A percentile compares a stretch with the other conserved stretches of the same genome.
Evolutionary conservation across 306 rosid species (phyloP).

Genomic region (Cicer yamashitae): DNA sequence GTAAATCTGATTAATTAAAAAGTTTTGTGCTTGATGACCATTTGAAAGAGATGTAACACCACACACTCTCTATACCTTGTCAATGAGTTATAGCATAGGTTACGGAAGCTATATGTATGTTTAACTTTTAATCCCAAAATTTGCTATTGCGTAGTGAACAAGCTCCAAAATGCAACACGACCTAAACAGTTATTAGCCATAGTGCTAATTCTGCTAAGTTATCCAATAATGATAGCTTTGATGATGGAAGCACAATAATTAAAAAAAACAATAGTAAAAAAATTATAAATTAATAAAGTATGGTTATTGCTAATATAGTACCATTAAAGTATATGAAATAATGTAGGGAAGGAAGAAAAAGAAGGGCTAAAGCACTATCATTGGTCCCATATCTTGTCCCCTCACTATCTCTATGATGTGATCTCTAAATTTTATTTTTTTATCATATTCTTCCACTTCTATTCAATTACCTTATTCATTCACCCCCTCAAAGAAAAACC

Average conservation of each 20-base stretch:
- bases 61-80: conserved; percentile 11
- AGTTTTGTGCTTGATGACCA: not conserved
- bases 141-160: conserved; percentile 40
- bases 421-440: conserved; percentile 31
- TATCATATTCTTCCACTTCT: not conserved
- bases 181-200: conserved; percentile 40
- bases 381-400: conserved; percentile 56
- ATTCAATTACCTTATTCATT: no score
- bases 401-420: conserved; percentile 53
- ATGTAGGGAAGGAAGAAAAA: conserved; percentile 51
- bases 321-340: conserved; percentile 55
- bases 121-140: conserved; percentile 40
- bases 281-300: conserved; percentile 39
- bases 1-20: conserved; percentile 9
- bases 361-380: conserved; percentile 55
- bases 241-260: conserved; percentile 52
- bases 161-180: conserved; percentile 24
- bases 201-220: conserved; percentile 45
- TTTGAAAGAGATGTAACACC: conserved; percentile 50
- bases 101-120: conserved; percentile 22
- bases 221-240: conserved; percentile 50
- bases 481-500: not conserved
- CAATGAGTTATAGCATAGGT: conserved; percentile 33
- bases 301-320: conserved; percentile 51
- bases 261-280: conserved; percentile 12